Conservation (phyloP, 1,139 yeast genomes). For the Hanseniaspora gamundiae region DNA sequence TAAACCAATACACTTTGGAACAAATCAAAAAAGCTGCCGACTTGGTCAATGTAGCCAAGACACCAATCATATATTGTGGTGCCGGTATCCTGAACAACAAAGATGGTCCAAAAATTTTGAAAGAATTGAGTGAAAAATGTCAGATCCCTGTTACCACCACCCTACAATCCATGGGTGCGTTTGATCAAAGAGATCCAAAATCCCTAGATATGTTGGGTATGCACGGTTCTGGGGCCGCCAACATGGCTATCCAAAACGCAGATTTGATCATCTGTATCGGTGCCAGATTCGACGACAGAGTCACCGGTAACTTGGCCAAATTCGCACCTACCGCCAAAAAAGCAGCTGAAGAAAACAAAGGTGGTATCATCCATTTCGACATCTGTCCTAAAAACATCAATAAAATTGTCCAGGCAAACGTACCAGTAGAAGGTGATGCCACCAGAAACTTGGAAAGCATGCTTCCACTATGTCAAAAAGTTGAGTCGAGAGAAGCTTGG, state of each 20-base stretch:
- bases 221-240: constrained; percentile 97
- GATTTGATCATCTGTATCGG: constrained; percentile 91
- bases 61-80: constrained; percentile 84
- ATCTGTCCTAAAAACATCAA: constrained; percentile 92
- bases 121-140: constrained; percentile 83
- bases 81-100: constrained; percentile 74
- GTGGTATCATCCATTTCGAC: constrained; percentile 95
- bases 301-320: constrained; percentile 71
- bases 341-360: constrained; percentile 80
- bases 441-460: constrained; percentile 61
- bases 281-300: constrained; percentile 97
- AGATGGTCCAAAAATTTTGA: constrained; percentile 69
- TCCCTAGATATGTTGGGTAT: constrained; percentile 93
- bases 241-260: constrained; percentile 84
- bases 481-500: constrained; percentile 66
- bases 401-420: constrained; percentile 94
- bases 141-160: constrained; percentile 93
- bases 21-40: constrained; percentile 69
- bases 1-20: constrained; percentile 65
- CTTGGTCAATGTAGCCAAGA: constrained; percentile 69
- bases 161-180: constrained; percentile 86
- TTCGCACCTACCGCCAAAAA: constrained; percentile 89
- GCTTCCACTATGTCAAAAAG: constrained; percentile 55
- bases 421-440: constrained; percentile 95
- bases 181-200: constrained; percentile 83